Evolutionary conservation across 306 rosid genomes (phyloP).

Genomic region (Hylodesmum podocarpum): DNA sequence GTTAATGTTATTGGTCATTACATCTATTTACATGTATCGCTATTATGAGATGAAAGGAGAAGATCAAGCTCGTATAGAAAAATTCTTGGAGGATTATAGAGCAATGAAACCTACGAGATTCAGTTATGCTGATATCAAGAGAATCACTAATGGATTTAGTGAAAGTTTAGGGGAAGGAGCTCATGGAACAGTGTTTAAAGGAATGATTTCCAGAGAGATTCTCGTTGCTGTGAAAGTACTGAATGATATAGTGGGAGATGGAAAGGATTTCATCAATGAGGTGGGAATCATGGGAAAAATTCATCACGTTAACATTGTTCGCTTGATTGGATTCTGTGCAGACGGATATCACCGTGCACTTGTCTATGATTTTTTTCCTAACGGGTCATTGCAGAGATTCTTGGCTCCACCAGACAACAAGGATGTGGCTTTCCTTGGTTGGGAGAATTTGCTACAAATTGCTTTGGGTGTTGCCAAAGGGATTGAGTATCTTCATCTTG

Average conservation of each 20-base stretch:
- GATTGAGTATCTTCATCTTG: background rate
- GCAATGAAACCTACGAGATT: conserved; percentile 41
- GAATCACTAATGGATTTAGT: background rate
- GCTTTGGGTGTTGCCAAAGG: conserved; percentile 23
- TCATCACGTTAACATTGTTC: conserved; percentile 44
- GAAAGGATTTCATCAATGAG: conserved; percentile 49
- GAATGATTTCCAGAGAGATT: conserved; percentile 6
- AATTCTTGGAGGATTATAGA: conserved; percentile 36
- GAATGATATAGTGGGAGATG: conserved; percentile 20
- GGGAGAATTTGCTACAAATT: conserved; percentile 39
- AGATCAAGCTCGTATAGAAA: conserved; percentile 31
- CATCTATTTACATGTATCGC: background rate
- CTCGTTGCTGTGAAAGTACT: conserved; percentile 36
- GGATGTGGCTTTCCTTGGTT: conserved; percentile 26
- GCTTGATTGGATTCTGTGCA: background rate
- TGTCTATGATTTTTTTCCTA: background rate
- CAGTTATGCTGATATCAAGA: no score
- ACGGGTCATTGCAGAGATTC: conserved; percentile 32
- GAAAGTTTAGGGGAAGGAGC: background rate
- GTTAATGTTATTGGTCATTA: background rate
- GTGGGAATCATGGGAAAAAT: conserved; percentile 39
- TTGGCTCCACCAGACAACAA: background rate
- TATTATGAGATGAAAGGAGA: conserved; percentile 11
- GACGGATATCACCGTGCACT: background rate
- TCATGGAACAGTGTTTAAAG: no score